Evolutionary conservation across 2,329 filamentous ascomycete species (phyloP).

Genomic region (Parasarocladium wereldwijsianum): DNA sequence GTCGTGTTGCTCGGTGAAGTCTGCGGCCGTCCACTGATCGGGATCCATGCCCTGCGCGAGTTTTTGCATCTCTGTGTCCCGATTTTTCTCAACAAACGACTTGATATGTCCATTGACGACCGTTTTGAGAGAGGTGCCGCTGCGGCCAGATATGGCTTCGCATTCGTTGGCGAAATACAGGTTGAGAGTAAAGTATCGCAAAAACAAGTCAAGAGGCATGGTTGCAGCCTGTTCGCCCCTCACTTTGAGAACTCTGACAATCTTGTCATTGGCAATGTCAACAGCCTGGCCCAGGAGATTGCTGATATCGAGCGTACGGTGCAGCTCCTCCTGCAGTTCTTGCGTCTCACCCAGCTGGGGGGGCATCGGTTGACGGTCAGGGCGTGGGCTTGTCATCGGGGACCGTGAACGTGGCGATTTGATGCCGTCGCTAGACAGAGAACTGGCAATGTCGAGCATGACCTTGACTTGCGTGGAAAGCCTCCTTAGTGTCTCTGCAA

Average conservation of each 20-base stretch:
- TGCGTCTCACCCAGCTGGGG: slow-evolving; percentile 10
- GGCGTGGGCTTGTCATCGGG: slow-evolving; percentile 35
- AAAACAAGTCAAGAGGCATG: slow-evolving; percentile 53
- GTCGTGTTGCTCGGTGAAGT: slow-evolving; percentile 51
- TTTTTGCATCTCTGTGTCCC: slow-evolving; percentile 58
- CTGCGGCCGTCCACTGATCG: slow-evolving; percentile 66
- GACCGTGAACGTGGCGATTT: slow-evolving; percentile 35
- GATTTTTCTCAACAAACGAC: slow-evolving; percentile 59
- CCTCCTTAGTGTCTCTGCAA: slow-evolving; percentile 74
- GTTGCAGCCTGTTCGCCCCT: slow-evolving; percentile 58
- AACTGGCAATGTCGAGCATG: slow-evolving; percentile 83
- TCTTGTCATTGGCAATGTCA: slow-evolving; percentile 65
- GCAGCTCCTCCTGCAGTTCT: slow-evolving; percentile 58
- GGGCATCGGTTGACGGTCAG: slow-evolving; percentile 14
- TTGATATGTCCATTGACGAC: slow-evolving; percentile 72
- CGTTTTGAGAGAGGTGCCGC: slow-evolving; percentile 60
- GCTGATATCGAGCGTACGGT: slow-evolving; percentile 61
- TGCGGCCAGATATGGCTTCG: slow-evolving; percentile 68
- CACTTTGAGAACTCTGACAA: slow-evolving; percentile 62
- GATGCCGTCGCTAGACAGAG: slow-evolving; percentile 33
- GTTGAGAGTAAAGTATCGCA: slow-evolving; percentile 73
- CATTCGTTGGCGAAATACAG: slow-evolving; percentile 76
- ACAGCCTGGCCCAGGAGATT: slow-evolving; percentile 68
- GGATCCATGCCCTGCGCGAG: slow-evolving; percentile 65
- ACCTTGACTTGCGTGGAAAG: slow-evolving; percentile 87